Conservation (phyloP, 495 filamentous ascomycete species). For the Penicillium mononematosum region DNA sequence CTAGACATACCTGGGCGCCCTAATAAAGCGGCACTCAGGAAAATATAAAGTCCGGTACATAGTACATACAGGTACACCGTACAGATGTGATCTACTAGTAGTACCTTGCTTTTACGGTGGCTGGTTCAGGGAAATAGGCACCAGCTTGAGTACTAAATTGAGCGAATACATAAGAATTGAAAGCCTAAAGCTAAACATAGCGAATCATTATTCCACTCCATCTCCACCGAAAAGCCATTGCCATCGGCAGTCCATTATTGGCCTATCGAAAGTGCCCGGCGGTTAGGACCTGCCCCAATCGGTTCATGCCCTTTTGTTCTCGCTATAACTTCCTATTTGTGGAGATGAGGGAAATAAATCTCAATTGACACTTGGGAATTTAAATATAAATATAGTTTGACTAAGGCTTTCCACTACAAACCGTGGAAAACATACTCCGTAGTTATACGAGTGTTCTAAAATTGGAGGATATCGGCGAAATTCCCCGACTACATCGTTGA, state of each 20-base stretch:
- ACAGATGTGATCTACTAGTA: too few species aligned
- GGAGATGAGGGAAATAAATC: neutral
- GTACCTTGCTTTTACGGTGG: too few species aligned
- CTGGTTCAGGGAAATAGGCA: constrained; percentile 21
- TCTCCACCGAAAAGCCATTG: neutral
- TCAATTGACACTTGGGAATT: neutral
- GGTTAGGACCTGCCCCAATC: constrained; percentile 3
- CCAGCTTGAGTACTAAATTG: neutral
- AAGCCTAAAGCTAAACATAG: constrained; percentile 10
- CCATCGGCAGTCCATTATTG: neutral
- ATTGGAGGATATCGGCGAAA: neutral
- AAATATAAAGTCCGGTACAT: too few species aligned
- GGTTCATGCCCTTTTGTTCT: neutral
- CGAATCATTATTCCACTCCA: constrained; percentile 1
- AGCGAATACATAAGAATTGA: neutral
- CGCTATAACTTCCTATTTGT: neutral
- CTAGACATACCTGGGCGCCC: too few species aligned
- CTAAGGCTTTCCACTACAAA: neutral
- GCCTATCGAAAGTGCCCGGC: neutral
- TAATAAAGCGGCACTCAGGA: too few species aligned
- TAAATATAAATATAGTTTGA: neutral
- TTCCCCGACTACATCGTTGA: neutral
- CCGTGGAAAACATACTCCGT: too few species aligned
- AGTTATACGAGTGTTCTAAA: neutral
- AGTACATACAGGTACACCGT: too few species aligned